Percentiles rank a stretch among this genome's conserved stretches.
Conservation (phyloP, 495 filamentous ascomycete species). For the Pyronema domesticum region DNA sequence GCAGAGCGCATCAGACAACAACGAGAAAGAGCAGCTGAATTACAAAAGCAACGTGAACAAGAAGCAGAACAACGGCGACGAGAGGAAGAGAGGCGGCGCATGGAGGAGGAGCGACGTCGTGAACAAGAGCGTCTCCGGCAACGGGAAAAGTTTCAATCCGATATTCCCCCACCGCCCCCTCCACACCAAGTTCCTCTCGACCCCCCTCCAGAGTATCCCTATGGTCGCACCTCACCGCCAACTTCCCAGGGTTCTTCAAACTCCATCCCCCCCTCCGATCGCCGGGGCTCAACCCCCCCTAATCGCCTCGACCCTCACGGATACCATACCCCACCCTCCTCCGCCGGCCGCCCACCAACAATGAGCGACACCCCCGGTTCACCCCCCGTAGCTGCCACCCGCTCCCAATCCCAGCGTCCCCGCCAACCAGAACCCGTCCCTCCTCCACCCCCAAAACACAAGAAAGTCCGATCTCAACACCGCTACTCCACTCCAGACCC, state of each 20-base stretch:
- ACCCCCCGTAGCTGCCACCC: neutral
- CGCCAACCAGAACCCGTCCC: neutral
- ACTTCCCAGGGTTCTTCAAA: conserved; percentile 15
- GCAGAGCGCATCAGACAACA: neutral
- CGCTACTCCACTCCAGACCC: conserved; percentile 72
- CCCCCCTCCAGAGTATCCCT: conserved; percentile 2
- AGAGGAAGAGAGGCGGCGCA: conserved; percentile 9
- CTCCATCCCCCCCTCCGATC: conserved; percentile 6
- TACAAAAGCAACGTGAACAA: conserved; percentile 9
- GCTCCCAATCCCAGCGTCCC: neutral
- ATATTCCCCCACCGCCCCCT: conserved; percentile 8
- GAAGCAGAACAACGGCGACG: conserved; percentile 15
- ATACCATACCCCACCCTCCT: conserved; percentile 25
- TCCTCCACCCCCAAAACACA: neutral
- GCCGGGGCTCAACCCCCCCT: conserved; percentile 19
- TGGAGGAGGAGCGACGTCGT: conserved; percentile 5
- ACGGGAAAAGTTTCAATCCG: conserved; percentile 34
- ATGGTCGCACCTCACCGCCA: neutral
- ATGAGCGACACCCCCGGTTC: neutral
- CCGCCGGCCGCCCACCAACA: conserved; percentile 8
- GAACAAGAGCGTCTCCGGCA: conserved; percentile 2
- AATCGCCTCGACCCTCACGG: conserved; percentile 25
- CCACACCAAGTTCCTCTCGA: conserved; percentile 26
- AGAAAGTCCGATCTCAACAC: conserved; percentile 18
- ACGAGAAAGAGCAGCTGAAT: conserved; percentile 6